These are phyloP conservation scores for Prunus mume DNA, from an alignment of 306 rosid species.

Conservation along the genomic window DNA sequence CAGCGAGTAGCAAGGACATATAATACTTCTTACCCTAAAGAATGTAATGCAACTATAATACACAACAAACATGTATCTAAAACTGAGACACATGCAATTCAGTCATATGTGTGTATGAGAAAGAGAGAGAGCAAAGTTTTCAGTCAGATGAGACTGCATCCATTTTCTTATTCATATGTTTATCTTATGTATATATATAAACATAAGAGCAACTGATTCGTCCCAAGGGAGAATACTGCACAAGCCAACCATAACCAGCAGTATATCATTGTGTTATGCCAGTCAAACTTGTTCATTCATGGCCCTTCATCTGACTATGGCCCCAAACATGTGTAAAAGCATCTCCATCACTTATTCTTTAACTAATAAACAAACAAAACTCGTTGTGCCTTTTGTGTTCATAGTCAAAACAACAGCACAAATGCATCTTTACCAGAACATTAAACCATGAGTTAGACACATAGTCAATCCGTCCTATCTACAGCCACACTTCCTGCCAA, in stretches of 20 bases:
- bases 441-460: no score
- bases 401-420: not conserved
- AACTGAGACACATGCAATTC: not conserved
- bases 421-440: no score
- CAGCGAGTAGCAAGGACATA: slow-evolving; percentile 5
- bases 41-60: not conserved
- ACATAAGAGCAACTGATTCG: not conserved
- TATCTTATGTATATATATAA: no score
- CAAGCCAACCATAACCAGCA: not conserved
- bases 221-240: not conserved
- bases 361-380: not conserved
- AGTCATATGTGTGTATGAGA: not conserved
- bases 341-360: not conserved
- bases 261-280: not conserved
- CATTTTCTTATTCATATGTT: not conserved
- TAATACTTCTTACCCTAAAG: not conserved
- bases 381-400: not conserved
- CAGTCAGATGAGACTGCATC: not conserved
- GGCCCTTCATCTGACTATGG: not conserved
- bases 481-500: no score
- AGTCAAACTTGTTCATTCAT: not conserved
- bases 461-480: no score
- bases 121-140: not conserved
- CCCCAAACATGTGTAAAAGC: not conserved
- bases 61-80: not conserved